Evolutionary conservation across 164 flowering plant genomes (phyloP).

Genomic region (Liquidambar formosana): DNA sequence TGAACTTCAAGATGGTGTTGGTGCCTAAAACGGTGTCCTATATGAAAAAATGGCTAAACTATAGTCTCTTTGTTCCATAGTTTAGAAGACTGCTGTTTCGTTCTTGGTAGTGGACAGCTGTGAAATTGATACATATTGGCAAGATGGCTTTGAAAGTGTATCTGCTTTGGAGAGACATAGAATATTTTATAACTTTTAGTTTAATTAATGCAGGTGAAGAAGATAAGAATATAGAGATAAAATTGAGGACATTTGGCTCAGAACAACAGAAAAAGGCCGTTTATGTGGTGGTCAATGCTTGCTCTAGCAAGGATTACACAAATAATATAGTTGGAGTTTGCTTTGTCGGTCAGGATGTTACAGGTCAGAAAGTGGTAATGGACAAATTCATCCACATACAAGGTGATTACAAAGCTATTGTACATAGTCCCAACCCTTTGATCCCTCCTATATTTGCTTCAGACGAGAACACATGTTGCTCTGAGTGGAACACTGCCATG

Average conservation of each 20-base stretch:
- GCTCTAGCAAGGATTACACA: slow-evolving; percentile 83
- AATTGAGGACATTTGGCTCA: slow-evolving; percentile 72
- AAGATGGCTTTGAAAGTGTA: not conserved
- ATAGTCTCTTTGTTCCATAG: not conserved
- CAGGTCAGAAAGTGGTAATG: slow-evolving; percentile 89
- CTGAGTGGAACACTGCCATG: slow-evolving; percentile 97
- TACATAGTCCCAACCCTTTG: slow-evolving; percentile 90
- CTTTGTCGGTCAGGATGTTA: slow-evolving; percentile 98
- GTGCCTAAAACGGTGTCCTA: not conserved
- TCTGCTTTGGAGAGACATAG: not conserved
- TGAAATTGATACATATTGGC: not conserved
- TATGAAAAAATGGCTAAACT: not conserved
- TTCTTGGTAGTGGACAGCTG: not conserved
- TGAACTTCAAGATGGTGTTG: not conserved
- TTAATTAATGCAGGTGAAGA: slow-evolving; percentile 74
- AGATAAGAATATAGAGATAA: slow-evolving; percentile 91
- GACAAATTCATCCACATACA: slow-evolving; percentile 91
- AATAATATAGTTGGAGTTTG: slow-evolving; percentile 87
- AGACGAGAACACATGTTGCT: slow-evolving; percentile 90
- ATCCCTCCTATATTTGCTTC: slow-evolving; percentile 98
- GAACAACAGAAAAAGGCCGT: slow-evolving; percentile 53
- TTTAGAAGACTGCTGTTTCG: not conserved
- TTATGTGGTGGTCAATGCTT: slow-evolving; percentile 89
- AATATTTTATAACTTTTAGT: slow-evolving; percentile 17
- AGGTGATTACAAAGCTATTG: slow-evolving; percentile 93